Conservation (phyloP, 164 flowering plant genomes). For the Chimonanthus salicifolius region DNA sequence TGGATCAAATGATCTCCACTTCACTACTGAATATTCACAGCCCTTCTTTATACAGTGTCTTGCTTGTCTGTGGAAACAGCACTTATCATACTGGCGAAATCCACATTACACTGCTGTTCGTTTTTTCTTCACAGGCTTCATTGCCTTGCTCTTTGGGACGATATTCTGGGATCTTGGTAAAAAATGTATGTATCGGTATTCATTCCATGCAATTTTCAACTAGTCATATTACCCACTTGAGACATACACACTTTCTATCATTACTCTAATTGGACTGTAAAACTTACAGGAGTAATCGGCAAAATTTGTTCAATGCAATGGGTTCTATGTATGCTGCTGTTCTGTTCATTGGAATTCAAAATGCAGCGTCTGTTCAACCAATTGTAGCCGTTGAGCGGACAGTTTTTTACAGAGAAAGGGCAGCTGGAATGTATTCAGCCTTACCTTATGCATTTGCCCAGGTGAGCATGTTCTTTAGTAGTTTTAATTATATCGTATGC, state of each 20-base stretch:
- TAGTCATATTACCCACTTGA: not conserved
- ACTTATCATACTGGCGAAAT: constrained; percentile 45
- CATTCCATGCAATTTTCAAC: not conserved
- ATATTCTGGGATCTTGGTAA: constrained; percentile 39
- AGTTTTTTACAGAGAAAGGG: constrained; percentile 33
- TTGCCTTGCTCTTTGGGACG: constrained; percentile 42
- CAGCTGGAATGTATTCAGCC: constrained; percentile 40
- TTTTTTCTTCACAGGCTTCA: constrained; percentile 34
- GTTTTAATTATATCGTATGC: not conserved
- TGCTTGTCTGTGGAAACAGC: constrained; percentile 53
- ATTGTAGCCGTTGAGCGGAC: constrained; percentile 31
- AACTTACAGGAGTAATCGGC: constrained; percentile 14
- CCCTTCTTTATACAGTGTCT: constrained; percentile 37
- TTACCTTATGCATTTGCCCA: constrained; percentile 34
- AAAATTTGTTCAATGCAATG: constrained; percentile 22
- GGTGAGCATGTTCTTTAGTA: constrained; percentile 7
- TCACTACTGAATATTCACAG: constrained; percentile 35
- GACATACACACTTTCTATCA: not conserved
- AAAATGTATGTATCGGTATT: constrained; percentile 12
- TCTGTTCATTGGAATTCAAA: constrained; percentile 21
- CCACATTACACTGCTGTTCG: constrained; percentile 46
- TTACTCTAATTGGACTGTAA: not conserved
- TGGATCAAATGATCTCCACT: constrained; percentile 34
- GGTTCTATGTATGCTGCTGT: constrained; percentile 29
- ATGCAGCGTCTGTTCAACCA: constrained; percentile 27